phyloP scores from a whole-genome alignment of 2,329 filamentous ascomycete species.

The Colletotrichum paranaense region DNA sequence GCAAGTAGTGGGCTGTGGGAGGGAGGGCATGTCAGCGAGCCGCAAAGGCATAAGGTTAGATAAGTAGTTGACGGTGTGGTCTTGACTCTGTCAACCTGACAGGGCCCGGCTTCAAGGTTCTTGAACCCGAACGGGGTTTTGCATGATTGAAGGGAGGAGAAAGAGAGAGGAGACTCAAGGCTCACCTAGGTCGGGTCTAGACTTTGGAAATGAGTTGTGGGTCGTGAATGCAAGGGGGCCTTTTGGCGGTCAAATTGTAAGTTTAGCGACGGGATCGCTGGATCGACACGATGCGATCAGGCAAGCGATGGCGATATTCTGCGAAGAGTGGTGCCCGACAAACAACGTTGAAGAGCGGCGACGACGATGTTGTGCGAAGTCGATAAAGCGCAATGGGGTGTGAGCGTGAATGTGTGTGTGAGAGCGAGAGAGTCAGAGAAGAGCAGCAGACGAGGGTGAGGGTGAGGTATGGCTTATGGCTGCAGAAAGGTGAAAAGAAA shows the following conservation, averaged over 20 bases:
- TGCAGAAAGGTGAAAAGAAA: conserved; percentile 33
- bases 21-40: conserved; percentile 31
- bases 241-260: conserved; percentile 35
- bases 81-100: conserved; percentile 17
- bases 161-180: conserved; percentile 34
- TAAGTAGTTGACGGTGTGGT: conserved; percentile 31
- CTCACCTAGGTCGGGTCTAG: conserved; percentile 37
- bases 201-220: conserved; percentile 37
- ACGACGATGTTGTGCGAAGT: not conserved
- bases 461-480: conserved; percentile 19
- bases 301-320: not conserved
- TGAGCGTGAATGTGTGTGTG: not conserved
- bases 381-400: not conserved
- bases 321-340: not conserved
- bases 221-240: conserved; percentile 37
- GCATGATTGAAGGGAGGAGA: conserved; percentile 37
- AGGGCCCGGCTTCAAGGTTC: conserved; percentile 24
- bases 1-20: conserved; percentile 27
- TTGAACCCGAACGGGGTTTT: conserved; percentile 18
- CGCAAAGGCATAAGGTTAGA: conserved; percentile 31
- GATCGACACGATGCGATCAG: conserved; percentile 2
- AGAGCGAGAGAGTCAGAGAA: not conserved
- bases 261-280: conserved; percentile 21
- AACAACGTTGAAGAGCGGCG: not conserved
- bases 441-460: conserved; percentile 1